A percentile compares a stretch with the other conserved stretches of the same genome.
phyloP scores from a whole-genome alignment of 163 green algal genomes.

The Prototheca cutis region DNA sequence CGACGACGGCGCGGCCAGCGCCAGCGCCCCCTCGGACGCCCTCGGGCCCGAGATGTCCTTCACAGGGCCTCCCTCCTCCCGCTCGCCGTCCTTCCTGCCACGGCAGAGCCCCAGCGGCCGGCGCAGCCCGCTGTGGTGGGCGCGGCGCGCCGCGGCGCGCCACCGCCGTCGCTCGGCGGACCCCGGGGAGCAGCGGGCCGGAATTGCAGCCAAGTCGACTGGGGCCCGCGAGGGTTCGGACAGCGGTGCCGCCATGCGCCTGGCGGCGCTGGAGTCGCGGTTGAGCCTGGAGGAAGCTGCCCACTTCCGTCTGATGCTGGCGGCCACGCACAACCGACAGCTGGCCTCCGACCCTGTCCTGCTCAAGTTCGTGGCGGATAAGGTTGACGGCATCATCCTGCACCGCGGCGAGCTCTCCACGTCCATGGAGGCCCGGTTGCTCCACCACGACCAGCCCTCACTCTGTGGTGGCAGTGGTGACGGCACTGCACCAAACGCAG shows the following conservation, averaged over 20 bases:
- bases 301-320: slow-evolving; percentile 32
- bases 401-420: neutral
- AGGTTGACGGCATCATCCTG: slow-evolving; percentile 23
- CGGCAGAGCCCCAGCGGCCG: neutral
- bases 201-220: too few relatives aligned
- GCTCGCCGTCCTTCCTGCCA: neutral
- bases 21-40: too few relatives aligned
- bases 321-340: slow-evolving; percentile 16
- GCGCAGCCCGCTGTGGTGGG: too few relatives aligned
- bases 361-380: slow-evolving; percentile 16
- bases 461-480: neutral
- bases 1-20: slow-evolving; percentile 6
- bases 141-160: too few relatives aligned
- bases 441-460: slow-evolving; percentile 20
- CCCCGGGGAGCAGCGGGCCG: too few relatives aligned
- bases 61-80: too few relatives aligned
- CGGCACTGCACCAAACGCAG: neutral
- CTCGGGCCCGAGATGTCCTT: too few relatives aligned
- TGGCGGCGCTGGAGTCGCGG: slow-evolving; percentile 24
- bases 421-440: slow-evolving; percentile 8
- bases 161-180: too few relatives aligned
- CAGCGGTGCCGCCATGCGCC: neutral
- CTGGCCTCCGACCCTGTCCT: slow-evolving; percentile 9
- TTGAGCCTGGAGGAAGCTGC: slow-evolving; percentile 39
- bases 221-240: neutral